A percentile compares a stretch with the other conserved stretches of the same genome.
Conservation (phyloP, 495 filamentous ascomycete species). For the Massariosphaeria phaeospora region DNA sequence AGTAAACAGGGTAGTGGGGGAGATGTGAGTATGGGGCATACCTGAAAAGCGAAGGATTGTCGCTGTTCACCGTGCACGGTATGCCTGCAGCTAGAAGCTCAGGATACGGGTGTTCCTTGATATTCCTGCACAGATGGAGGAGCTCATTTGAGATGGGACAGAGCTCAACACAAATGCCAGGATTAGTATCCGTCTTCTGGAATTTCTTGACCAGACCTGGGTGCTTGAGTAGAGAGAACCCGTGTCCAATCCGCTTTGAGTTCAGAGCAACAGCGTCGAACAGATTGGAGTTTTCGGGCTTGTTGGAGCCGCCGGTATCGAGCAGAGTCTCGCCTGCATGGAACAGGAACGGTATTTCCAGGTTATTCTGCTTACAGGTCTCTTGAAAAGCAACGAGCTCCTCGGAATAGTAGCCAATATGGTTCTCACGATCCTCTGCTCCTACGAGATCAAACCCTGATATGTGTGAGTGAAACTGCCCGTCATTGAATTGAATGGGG, state of each 20-base stretch:
- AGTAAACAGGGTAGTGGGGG: neutral
- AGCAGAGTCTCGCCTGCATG: conserved; percentile 43
- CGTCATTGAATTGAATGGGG: neutral
- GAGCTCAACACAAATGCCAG: conserved; percentile 39
- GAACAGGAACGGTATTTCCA: conserved; percentile 42
- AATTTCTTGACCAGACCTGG: conserved; percentile 38
- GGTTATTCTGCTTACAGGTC: conserved; percentile 33
- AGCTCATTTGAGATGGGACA: conserved; percentile 43
- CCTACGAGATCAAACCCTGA: conserved; percentile 42
- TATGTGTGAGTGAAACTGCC: neutral
- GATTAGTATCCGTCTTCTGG: conserved; percentile 16
- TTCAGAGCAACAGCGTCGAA: conserved; percentile 38
- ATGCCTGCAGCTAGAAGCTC: conserved; percentile 39
- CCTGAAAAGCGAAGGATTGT: conserved; percentile 43
- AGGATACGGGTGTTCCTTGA: conserved; percentile 41
- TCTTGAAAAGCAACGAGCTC: conserved; percentile 36
- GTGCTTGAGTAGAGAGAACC: conserved; percentile 40
- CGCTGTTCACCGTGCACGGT: conserved; percentile 41
- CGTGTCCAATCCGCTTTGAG: conserved; percentile 41
- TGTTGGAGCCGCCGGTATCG: conserved; percentile 39
- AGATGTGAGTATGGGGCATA: conserved; percentile 19
- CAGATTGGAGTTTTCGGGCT: conserved; percentile 41
- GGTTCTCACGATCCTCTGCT: conserved; percentile 41
- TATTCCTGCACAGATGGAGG: conserved; percentile 41
- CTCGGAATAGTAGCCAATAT: conserved; percentile 39